These are phyloP conservation scores for Hyphopichia pseudoburtonii DNA, from an alignment of 1,139 yeast species.

Conservation along the genomic window DNA sequence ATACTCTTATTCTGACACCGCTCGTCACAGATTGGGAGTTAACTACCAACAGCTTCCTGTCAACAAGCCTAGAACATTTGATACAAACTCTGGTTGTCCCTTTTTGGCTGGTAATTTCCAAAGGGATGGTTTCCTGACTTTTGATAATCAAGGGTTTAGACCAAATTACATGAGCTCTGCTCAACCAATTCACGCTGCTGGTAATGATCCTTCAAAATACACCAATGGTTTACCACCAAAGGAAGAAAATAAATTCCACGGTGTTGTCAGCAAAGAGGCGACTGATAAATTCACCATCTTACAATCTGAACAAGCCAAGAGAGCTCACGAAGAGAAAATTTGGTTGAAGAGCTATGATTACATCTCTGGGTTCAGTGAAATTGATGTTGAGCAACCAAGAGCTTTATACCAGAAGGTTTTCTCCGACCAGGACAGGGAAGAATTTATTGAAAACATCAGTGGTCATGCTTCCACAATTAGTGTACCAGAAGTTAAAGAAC, in stretches of 20 bases:
- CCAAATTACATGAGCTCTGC: conserved; percentile 33
- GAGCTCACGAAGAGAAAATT: conserved; percentile 34
- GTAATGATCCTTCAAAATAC: conserved; percentile 14
- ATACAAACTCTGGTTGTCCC: conserved; percentile 26
- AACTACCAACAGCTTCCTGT: conserved; percentile 31
- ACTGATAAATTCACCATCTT: conserved; percentile 24
- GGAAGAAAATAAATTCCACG: conserved; percentile 20
- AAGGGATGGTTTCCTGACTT: conserved; percentile 34
- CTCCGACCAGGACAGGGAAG: conserved; percentile 26
- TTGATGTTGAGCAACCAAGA: conserved; percentile 48
- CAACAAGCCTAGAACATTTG: conserved; percentile 22
- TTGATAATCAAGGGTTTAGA: conserved; percentile 21
- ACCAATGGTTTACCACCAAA: conserved; percentile 19
- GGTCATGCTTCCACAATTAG: conserved; percentile 37
- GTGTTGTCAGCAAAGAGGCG: conserved; percentile 25
- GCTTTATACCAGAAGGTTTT: conserved; percentile 38
- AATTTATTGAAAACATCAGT: conserved; percentile 34
- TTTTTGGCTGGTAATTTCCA: conserved; percentile 40
- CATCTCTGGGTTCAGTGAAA: conserved; percentile 38
- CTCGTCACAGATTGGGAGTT: conserved; percentile 52
- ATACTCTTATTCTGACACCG: conserved; percentile 61
- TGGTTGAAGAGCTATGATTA: conserved; percentile 38
- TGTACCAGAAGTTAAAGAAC: conserved; percentile 27
- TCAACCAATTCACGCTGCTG: conserved; percentile 20
- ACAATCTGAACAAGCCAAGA: conserved; percentile 22